Evolutionary conservation across 495 filamentous ascomycete genomes (phyloP), one percentile per base, ranked within the genome.

Genomic region (Bryoglossum gracile): DNA sequence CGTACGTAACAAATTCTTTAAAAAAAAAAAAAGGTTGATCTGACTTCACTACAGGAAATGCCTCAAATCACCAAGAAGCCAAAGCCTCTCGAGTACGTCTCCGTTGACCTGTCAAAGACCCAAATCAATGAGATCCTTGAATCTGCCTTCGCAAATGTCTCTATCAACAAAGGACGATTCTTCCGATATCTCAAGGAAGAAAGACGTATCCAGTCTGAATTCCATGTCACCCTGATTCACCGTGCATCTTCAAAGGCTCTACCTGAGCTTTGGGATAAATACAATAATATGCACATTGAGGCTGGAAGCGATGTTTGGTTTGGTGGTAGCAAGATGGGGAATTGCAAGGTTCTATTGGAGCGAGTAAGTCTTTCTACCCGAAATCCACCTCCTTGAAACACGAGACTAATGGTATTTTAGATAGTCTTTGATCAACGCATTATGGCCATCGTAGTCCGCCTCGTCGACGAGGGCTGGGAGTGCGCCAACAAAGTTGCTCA

Each of bases 201-300:
- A 1, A 75, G 82, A 19, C 86, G 92, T 42, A 63, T 97, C 16
- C 92, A 98, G 63, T 57, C 77, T 25, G 66, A 77, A n/a, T 97
- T 96, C 68, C 92, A 98, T 64, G 84, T 97, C 46, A 98, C 92
- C 0, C 76, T 98, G 11, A 87, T 95, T 61, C 92, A 98, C 64
- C 83, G 80, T 39, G 79, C 82, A 8, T 65, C 65, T 2, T 64
- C 81, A 18, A 68, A 69, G 36, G 62, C 80, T 33, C 60, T 78
- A 50, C 72, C 79, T 0, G 77, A 81, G 1, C 65, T 88, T 13
- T 98, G 92, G 92, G 62, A 81, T 32, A 66, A 67, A 4, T 88
- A 92, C 55, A 60, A 51, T 10, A 58, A 65, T 14, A 62, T 77
- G 3, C 73, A 80, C 54, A 66, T 70, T 6, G 59, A 71, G 13